These are phyloP conservation scores for Mycena galopus DNA, from an alignment of 768 basidiomycete species.

Conservation along the genomic window DNA sequence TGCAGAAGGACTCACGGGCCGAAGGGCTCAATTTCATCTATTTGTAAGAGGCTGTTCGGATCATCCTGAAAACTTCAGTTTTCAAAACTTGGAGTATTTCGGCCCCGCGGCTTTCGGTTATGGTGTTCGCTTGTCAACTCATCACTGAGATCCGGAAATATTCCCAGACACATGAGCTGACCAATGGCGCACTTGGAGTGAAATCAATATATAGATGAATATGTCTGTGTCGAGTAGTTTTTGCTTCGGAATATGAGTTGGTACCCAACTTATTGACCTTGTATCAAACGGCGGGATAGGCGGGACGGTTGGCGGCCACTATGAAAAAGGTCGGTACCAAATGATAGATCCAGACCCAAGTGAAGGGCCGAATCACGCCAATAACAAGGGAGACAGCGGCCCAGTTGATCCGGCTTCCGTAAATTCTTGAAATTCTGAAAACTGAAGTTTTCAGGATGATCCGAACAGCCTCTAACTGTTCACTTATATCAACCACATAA, in stretches of 20 bases:
- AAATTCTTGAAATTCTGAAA: no score
- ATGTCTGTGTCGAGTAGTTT: not conserved
- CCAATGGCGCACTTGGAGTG: not conserved
- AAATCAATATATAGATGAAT: not conserved
- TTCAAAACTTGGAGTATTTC: not conserved
- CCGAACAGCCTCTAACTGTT: no score
- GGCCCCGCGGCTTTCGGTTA: not conserved
- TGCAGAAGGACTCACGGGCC: no score
- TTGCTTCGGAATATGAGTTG: not conserved
- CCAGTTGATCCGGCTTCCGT: not conserved
- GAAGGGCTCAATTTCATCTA: no score
- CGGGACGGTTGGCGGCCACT: not conserved
- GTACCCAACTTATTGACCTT: not conserved
- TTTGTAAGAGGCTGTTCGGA: no score
- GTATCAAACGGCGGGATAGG: not conserved
- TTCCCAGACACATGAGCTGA: not conserved
- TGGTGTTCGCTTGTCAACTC: not conserved
- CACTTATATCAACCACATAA: no score
- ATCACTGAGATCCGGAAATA: not conserved
- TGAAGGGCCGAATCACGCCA: not conserved
- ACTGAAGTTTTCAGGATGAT: no score
- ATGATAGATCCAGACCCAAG: not conserved
- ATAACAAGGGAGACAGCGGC: not conserved
- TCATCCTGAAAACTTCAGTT: not conserved
- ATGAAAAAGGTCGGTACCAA: not conserved